Conservation (phyloP, 768 basidiomycete genomes). For the Coprinopsis sp. region DNA sequence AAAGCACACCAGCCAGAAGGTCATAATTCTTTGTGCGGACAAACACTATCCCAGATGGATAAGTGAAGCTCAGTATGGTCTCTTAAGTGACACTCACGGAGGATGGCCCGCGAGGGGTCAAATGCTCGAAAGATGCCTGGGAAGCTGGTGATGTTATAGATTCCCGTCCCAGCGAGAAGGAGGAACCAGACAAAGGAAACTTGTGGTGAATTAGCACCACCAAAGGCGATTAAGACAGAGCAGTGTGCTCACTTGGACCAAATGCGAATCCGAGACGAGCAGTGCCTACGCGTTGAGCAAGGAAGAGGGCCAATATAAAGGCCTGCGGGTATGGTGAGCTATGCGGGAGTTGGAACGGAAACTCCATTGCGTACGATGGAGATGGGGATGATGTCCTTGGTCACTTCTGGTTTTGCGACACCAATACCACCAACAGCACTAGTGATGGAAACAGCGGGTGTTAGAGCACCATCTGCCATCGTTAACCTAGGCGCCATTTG, state of each 20-base stretch:
- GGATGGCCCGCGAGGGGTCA: conserved; percentile 56
- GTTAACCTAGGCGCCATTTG: conserved; percentile 37
- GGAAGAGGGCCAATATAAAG: conserved; percentile 53
- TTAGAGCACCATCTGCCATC: conserved; percentile 64
- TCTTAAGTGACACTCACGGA: conserved; percentile 33
- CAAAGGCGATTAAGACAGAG: not conserved
- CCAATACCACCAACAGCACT: conserved; percentile 67
- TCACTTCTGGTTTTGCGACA: conserved; percentile 49
- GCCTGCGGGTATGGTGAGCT: conserved; percentile 26
- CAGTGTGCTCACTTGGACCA: conserved; percentile 42
- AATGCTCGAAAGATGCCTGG: conserved; percentile 57
- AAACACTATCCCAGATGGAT: conserved; percentile 40
- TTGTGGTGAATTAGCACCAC: conserved; percentile 14
- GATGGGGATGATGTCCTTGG: conserved; percentile 46
- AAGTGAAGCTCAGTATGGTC: conserved; percentile 32
- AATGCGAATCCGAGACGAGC: conserved; percentile 45
- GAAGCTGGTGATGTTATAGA: conserved; percentile 43
- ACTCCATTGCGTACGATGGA: conserved; percentile 42
- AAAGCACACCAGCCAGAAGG: conserved; percentile 56
- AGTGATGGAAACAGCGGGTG: conserved; percentile 65
- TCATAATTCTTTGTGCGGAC: conserved; percentile 61
- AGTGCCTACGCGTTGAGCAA: conserved; percentile 59
- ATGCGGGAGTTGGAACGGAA: not conserved
- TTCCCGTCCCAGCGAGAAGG: conserved; percentile 42
- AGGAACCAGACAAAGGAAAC: conserved; percentile 54